Base-by-base conservation (phyloP, 78 protist genomes). In the Chrysochromulina tobinii region DNA sequence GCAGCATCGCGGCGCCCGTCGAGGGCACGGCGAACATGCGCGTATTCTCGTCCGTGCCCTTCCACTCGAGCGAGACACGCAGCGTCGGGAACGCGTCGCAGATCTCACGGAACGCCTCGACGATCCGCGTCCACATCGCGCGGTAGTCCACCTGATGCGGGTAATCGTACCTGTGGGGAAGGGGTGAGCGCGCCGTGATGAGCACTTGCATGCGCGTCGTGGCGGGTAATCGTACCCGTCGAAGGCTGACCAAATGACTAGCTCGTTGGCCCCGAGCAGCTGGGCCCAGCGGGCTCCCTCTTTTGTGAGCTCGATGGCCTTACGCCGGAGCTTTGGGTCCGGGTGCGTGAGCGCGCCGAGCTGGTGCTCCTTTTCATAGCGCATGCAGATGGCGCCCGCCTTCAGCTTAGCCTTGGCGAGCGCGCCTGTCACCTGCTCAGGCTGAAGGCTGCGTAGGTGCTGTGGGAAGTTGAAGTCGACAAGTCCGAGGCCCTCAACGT, bases 381-480 rank as follows among this genome's bases (percentile, higher is more conserved):
- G 53, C 61, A 87, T 48, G 61, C 90, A 87, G 61, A 87, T 53
- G 27, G 90, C 90, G 61, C 90, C 90, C 3, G 90, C 59, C 9
- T 9, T 0, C 12, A 87, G 81, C 25, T 81, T 81, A 0, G 90
- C 90, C 25, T 1, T 21, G 8, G 6, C 51, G 25, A 87, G 81
- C 61, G 90, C 90, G n/a, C 25, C 55, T 2, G 23, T 50, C 50
- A 87, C 90, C 64, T 67, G 3, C 69, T 4, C 20, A 5, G 1
- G 54, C 20, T 0, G 12, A 6, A 87, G 21, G 7, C 25, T 81
- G 20, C 9, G 27, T 18, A 87, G 90, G 90, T 87, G 90, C 90
- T 87, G 90, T 9, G 90, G 90, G 61, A 53, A 87, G 81, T 87
- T 87, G 81, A 87, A 87, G 61, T 87, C 90, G n/a, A 87, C 81